Percentiles rank a stretch among this genome's conserved stretches.
Evolutionary conservation across 495 filamentous ascomycete species (phyloP).

Genomic region (Aspergillus olivimuriae): DNA sequence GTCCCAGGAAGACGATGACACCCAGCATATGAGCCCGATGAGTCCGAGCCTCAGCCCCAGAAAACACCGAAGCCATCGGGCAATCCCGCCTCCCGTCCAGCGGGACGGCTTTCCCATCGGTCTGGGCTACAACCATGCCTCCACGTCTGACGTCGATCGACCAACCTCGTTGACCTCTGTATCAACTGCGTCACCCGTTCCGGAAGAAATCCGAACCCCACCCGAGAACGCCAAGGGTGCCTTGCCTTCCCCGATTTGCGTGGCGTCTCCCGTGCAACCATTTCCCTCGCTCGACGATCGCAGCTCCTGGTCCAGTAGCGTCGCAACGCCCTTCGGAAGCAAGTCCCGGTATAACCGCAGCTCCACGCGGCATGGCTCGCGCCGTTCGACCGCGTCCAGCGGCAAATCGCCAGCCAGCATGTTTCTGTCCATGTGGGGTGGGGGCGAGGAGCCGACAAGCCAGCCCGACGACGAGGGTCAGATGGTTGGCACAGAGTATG

Average conservation of each 20-base stretch:
- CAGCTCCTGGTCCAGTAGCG: slow-evolving; percentile 40
- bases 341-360: slow-evolving; percentile 34
- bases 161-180: slow-evolving; percentile 57
- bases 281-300: slow-evolving; percentile 44
- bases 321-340: slow-evolving; percentile 37
- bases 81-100: slow-evolving; percentile 26
- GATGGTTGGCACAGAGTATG: slow-evolving; percentile 64
- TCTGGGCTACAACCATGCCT: slow-evolving; percentile 17
- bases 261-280: slow-evolving; percentile 36
- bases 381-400: slow-evolving; percentile 41
- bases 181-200: slow-evolving; percentile 47
- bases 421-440: slow-evolving; percentile 55
- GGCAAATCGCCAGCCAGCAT: slow-evolving; percentile 50
- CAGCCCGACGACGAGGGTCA: slow-evolving; percentile 67
- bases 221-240: slow-evolving; percentile 40
- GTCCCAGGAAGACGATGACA: slow-evolving; percentile 27
- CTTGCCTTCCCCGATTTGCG: slow-evolving; percentile 47
- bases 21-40: slow-evolving; percentile 7
- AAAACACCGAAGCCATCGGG: slow-evolving; percentile 17
- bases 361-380: slow-evolving; percentile 35
- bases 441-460: slow-evolving; percentile 33
- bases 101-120: slow-evolving; percentile 15
- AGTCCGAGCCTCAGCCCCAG: slow-evolving; percentile 20
- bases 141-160: slow-evolving; percentile 28
- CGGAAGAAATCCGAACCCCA: slow-evolving; percentile 49